Conservation (phyloP, 1,284 basidiomycete genomes). For the Marasmius oreades region DNA sequence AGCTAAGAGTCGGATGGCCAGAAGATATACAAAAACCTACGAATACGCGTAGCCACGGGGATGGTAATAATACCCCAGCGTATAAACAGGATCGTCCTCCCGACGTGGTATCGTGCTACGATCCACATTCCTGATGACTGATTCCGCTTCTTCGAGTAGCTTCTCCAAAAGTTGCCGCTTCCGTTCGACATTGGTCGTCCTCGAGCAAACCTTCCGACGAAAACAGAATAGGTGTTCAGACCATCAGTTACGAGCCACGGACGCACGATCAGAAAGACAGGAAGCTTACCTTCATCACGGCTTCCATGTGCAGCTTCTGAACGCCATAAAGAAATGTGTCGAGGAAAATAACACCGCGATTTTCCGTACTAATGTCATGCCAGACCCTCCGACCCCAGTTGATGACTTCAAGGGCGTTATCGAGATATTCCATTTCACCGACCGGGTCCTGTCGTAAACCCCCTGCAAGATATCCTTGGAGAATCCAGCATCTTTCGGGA, state of each 20-base stretch:
- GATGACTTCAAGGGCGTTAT: conserved; percentile 19
- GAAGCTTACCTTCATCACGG: conserved; percentile 21
- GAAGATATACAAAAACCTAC: not conserved
- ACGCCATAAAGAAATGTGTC: conserved; percentile 26
- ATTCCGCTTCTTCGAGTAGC: conserved; percentile 8
- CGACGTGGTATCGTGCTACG: not conserved
- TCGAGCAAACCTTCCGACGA: not conserved
- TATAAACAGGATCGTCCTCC: conserved; percentile 3
- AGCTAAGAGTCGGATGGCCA: not conserved
- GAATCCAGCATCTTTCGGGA: conserved; percentile 1
- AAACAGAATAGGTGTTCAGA: too few species aligned
- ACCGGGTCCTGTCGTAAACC: not conserved
- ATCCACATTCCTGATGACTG: conserved; percentile 10
- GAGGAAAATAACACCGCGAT: conserved; percentile 26
- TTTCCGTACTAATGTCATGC: conserved; percentile 18
- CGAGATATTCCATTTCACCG: conserved; percentile 16
- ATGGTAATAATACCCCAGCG: conserved; percentile 4
- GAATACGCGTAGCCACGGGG: not conserved
- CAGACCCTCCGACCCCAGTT: conserved; percentile 24
- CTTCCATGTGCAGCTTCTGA: conserved; percentile 21
- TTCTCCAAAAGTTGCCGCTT: conserved; percentile 6
- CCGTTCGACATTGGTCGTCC: not conserved
- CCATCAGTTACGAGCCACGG: not conserved
- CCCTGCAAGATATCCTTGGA: not conserved
- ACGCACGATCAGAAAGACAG: not conserved